A percentile compares a stretch with the other conserved stretches of the same genome.
Conservation (phyloP, 495 filamentous ascomycete species). For the Hypoxylon crocopeplum region DNA sequence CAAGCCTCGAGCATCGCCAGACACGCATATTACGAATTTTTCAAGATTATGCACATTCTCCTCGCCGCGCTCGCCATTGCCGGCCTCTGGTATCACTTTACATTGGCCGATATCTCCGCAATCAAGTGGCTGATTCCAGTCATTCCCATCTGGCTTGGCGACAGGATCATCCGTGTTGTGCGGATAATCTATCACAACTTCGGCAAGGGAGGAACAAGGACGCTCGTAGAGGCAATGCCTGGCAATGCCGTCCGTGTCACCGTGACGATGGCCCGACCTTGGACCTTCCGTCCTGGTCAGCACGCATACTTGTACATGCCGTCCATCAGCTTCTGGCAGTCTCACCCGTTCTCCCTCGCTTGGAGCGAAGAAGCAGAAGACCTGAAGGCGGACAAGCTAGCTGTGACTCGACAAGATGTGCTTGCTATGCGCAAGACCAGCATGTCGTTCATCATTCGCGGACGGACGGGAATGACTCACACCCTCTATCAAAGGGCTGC, state of each 20-base stretch:
- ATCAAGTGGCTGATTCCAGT: conserved; percentile 66
- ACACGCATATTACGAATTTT: conserved; percentile 90
- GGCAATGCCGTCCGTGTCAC: conserved; percentile 73
- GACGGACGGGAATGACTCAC: conserved; percentile 83
- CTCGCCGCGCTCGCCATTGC: conserved; percentile 68
- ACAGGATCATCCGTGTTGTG: conserved; percentile 63
- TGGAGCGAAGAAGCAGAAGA: conserved; percentile 65
- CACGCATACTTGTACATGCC: conserved; percentile 88
- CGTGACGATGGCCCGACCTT: conserved; percentile 77
- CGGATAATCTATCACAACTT: conserved; percentile 71
- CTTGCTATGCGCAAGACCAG: conserved; percentile 64
- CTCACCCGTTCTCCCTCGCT: conserved; percentile 71
- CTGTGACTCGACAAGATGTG: conserved; percentile 63
- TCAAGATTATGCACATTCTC: conserved; percentile 79
- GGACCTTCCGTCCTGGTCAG: conserved; percentile 75
- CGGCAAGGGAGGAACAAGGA: conserved; percentile 63
- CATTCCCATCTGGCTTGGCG: conserved; percentile 69
- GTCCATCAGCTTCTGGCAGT: conserved; percentile 70
- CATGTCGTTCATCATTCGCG: conserved; percentile 80
- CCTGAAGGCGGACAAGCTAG: conserved; percentile 57
- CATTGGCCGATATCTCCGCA: conserved; percentile 66
- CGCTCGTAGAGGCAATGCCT: conserved; percentile 68
- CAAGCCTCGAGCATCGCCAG: conserved; percentile 79
- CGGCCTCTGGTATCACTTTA: conserved; percentile 73
- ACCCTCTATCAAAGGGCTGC: conserved; percentile 73